These are phyloP conservation scores for Leptomonas seymouri DNA, from an alignment of 208 protist genomes.

Conservation along the genomic window DNA sequence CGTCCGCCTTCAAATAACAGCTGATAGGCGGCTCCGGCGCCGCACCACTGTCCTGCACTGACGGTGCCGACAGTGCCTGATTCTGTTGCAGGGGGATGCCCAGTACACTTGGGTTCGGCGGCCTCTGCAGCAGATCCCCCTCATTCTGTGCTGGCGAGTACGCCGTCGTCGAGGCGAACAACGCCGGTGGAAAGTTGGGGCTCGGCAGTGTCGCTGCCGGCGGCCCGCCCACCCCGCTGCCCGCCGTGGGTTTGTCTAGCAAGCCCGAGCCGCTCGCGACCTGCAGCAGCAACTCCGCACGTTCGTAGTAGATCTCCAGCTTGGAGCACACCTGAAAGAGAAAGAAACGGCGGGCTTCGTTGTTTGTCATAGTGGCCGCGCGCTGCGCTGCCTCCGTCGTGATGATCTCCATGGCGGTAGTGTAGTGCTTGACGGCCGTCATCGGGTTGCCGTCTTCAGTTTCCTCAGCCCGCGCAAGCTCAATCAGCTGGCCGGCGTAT, in stretches of 20 bases:
- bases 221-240: conserved; percentile 19
- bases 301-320: conserved; percentile 77
- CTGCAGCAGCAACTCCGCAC: conserved; percentile 59
- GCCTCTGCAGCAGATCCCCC: neutral
- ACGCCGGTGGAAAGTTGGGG: conserved; percentile 28
- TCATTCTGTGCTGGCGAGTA: conserved; percentile 3
- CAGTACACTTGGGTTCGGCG: conserved; percentile 37
- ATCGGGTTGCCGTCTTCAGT: conserved; percentile 77
- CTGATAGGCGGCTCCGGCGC: conserved; percentile 25
- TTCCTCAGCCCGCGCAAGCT: conserved; percentile 67
- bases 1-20: conserved; percentile 38
- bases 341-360: conserved; percentile 59
- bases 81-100: conserved; percentile 48
- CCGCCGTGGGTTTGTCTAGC: conserved; percentile 54
- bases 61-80: neutral
- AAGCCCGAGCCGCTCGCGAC: conserved; percentile 63
- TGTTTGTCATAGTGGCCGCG: conserved; percentile 33
- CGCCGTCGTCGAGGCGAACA: conserved; percentile 23
- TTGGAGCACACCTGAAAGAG: conserved; percentile 63
- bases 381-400: conserved; percentile 37
- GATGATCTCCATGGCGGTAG: conserved; percentile 82
- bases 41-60: neutral
- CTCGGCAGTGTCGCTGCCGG: conserved; percentile 11
- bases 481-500: conserved; percentile 52
- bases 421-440: conserved; percentile 63